Conservation (phyloP, 2,329 filamentous ascomycete species). For the Escovopsis sp. region DNA sequence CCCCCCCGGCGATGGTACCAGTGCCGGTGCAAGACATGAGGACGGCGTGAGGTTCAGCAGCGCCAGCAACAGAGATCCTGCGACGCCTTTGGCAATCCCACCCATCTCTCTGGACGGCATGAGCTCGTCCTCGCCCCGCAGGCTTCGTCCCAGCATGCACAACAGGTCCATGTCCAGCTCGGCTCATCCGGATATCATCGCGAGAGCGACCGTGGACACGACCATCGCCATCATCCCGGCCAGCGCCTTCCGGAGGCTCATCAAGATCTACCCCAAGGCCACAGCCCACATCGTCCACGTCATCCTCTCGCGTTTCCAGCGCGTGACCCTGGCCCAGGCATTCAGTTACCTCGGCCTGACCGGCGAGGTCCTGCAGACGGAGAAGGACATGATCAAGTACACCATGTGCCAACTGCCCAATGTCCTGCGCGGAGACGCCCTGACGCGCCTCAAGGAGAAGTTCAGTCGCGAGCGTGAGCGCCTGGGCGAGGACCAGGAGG, state of each 20-base stretch:
- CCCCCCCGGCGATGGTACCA: conserved; percentile 4
- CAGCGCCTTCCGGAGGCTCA: conserved; percentile 83
- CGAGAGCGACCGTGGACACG: conserved; percentile 88
- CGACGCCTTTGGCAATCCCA: conserved; percentile 42
- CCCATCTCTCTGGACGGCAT: conserved; percentile 54
- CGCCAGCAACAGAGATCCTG: conserved; percentile 2
- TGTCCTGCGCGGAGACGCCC: conserved; percentile 66
- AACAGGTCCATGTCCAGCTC: conserved; percentile 47
- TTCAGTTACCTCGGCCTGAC: conserved; percentile 89
- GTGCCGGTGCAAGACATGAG: conserved; percentile 6
- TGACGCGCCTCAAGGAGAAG: conserved; percentile 82
- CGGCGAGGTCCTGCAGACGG: conserved; percentile 79
- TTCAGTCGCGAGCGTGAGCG: conserved; percentile 75
- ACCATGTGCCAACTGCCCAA: conserved; percentile 87
- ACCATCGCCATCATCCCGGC: conserved; percentile 97
- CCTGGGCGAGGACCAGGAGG: conserved; percentile 60
- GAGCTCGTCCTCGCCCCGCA: conserved; percentile 14
- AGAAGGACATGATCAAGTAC: conserved; percentile 86
- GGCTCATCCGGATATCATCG: conserved; percentile 90
- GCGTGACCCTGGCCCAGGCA: conserved; percentile 86
- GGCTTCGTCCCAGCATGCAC: conserved; percentile 20
- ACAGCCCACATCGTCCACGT: conserved; percentile 97
- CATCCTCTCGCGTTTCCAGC: conserved; percentile 82
- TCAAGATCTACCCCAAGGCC: conserved; percentile 86
- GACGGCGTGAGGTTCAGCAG: conserved; percentile 2